phyloP scores from a whole-genome alignment of 805 yeast species.

The Yarrowia yakushimensis region DNA sequence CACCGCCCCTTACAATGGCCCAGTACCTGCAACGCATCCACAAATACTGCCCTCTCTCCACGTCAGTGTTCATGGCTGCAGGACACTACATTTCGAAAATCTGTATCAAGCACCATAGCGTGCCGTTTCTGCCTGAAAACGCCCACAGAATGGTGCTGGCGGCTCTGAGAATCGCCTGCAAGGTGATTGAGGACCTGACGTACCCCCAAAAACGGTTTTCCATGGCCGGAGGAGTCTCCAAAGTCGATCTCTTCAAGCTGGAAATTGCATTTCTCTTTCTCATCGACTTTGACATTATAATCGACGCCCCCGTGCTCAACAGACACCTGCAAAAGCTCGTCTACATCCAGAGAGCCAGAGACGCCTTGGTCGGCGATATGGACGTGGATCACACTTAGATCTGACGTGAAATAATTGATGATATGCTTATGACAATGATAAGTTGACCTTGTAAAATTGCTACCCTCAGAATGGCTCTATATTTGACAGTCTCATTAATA shows the following conservation, averaged over 20 bases:
- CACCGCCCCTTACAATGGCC: constrained; percentile 36
- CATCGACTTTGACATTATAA: constrained; percentile 46
- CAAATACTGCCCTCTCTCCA: constrained; percentile 41
- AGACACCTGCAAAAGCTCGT: neutral
- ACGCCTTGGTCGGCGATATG: neutral
- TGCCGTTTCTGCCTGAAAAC: constrained; percentile 40
- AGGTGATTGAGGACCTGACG: constrained; percentile 47
- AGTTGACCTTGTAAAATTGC: too few species aligned
- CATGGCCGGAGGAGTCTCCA: constrained; percentile 47
- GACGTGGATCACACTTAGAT: neutral
- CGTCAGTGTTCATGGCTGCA: constrained; percentile 41
- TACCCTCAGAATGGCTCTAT: too few species aligned
- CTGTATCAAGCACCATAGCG: constrained; percentile 34
- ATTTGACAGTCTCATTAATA: too few species aligned
- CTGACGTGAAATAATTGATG: too few species aligned
- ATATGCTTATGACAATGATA: too few species aligned
- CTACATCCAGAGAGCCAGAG: neutral
- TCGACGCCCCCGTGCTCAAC: constrained; percentile 13
- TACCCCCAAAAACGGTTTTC: constrained; percentile 48
- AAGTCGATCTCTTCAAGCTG: constrained; percentile 45
- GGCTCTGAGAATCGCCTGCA: constrained; percentile 45
- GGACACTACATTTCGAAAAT: constrained; percentile 38
- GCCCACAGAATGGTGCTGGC: constrained; percentile 47
- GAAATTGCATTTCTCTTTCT: constrained; percentile 52
- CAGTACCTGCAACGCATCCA: constrained; percentile 40